Conservation (phyloP, 306 rosid species). For the Dalbergia cultrata region DNA sequence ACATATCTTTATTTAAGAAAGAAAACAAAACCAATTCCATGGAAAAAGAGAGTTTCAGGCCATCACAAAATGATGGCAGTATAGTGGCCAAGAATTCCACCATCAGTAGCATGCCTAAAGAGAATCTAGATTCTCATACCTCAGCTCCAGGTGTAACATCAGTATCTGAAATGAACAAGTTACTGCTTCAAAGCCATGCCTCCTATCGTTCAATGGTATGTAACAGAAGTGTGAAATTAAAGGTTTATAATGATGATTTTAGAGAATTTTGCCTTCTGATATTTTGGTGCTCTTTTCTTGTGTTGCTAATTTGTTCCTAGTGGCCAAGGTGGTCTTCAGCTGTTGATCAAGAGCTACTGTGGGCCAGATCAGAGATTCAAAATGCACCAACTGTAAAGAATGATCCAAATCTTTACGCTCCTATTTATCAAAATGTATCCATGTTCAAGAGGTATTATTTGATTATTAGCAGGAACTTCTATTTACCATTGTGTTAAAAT, state of each 20-base stretch:
- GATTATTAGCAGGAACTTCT: background rate
- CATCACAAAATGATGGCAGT: conserved; percentile 36
- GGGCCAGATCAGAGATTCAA: conserved; percentile 69
- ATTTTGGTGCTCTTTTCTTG: conserved; percentile 26
- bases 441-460: conserved; percentile 71
- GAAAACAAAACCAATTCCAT: conserved; percentile 15
- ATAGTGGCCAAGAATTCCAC: conserved; percentile 40
- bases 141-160: conserved; percentile 57
- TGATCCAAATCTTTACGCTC: conserved; percentile 72
- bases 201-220: conserved; percentile 65
- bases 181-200: conserved; percentile 62
- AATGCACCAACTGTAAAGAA: conserved; percentile 69
- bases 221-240: conserved; percentile 30
- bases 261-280: background rate
- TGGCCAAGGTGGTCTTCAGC: conserved; percentile 71
- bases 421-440: conserved; percentile 77
- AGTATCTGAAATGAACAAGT: conserved; percentile 74
- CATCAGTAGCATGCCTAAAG: background rate
- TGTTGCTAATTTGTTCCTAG: conserved; percentile 50
- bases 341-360: conserved; percentile 67
- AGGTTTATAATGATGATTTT: conserved; percentile 17
- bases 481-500: background rate
- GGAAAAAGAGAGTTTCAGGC: conserved; percentile 45
- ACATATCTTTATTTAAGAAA: conserved; percentile 43
- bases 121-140: conserved; percentile 40